Evolutionary conservation across 2,329 filamentous ascomycete genomes (phyloP), one percentile per base, ranked within the genome.

Genomic region (Arthrobotrys musiformis): DNA sequence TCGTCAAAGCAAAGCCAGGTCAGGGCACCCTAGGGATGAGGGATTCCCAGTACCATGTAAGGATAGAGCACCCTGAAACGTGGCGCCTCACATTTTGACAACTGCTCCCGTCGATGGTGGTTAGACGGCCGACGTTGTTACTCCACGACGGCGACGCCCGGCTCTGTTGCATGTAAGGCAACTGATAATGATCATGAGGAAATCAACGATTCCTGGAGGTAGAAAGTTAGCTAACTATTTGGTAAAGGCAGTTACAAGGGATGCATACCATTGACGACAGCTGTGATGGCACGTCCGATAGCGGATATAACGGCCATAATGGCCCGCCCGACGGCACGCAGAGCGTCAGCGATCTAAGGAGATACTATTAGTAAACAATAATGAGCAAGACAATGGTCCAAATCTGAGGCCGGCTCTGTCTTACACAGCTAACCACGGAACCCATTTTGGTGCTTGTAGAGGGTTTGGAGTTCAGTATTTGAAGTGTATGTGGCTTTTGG

Each of bases 101-200:
- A 22, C 9, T 13, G 30, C 64, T 54, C 50, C 58, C 50, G 13
- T 44, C 24, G 48, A 64, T 48, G 64, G 37, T 48, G 50, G 63
- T 52, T 76, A 76, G 64, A 76, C 64, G 15, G 19, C 37, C 52
- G 72, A 76, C 4, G 58, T 76, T 44, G 72, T 50, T 33, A 11
- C 22, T 26, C 72, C 72, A 19, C 33, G 30, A 28, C 50, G 72
- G 11, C 72, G 64, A 17, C 64, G 46, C 22, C 72, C 63, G 30
- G 26, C 72, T 22, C 72, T 58, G 64, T 76, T 76, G 72, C 72
- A 76, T 4, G 72, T 76, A n/a, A 76, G 72, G 26, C 72, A 76
- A 56, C 72, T 70, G 42, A 76, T 40, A 63, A 76, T 76, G 46
- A 76, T 76, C 72, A 76, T 76, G 40, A 76, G 72, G 72, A 76